Base-by-base conservation (phyloP, 352 stramenopile species). In the Peronospora tabacina region DNA sequence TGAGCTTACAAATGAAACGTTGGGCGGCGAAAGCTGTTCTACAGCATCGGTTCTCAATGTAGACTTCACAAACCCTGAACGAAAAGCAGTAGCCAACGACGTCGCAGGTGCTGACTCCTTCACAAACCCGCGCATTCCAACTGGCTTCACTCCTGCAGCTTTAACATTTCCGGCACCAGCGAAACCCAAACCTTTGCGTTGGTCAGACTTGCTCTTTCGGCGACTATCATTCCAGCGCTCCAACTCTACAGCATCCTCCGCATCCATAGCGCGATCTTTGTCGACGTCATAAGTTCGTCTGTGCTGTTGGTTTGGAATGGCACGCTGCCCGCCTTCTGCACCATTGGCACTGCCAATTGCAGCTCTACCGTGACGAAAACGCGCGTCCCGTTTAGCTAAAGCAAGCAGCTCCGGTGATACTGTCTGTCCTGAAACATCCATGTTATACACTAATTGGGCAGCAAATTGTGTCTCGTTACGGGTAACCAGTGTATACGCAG, bases 401-500 rank as follows among this genome's bases (percentile, higher is more conserved):
- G 74, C 49, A 13, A 91, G 41, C 8, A 94, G 48, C 20, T 91
- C 82, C 1, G 47, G 4, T 7, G 58, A 58, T 0, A 89, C 73
- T 1, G 24, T 11, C 52, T 95, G 84, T 0, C 72, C 63, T 1
- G 84, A 87, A 0, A 88, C 58, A 20, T 91, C 73, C 75, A 95
- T 85, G 50, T 93, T 93, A 42, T 88, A 70, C 34, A 95, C 82
- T 10, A 95, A 52, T 33, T 90, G 76, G 2, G 70, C 58, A 2
- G 84, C 80, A 55, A 95, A 93, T 15, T 83, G 66, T 4, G 61
- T 62, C 46, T 95, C 80, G 20, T 81, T 78, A 17, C 49, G 57
- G 13, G 84, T 92, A 32, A 95, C 58, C 8, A 95, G 48, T 6
- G 84, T 93, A 55, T 93, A 92, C 2, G 84, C 84, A 1, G 75